Conservation (phyloP, 1,284 basidiomycete genomes). For the Cryptococcus sp. region DNA sequence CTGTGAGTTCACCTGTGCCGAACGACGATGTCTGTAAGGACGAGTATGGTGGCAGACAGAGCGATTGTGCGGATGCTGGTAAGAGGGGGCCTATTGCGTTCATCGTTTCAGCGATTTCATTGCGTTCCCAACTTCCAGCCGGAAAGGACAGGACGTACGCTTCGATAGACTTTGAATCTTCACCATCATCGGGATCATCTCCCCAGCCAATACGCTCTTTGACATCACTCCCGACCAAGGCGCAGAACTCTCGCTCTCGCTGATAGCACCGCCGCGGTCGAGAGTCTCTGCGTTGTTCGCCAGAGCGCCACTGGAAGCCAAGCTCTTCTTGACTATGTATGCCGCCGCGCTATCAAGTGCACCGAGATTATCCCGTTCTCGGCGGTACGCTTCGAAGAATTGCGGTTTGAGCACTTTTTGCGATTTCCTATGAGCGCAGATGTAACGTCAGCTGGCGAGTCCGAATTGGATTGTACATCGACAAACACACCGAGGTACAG, state of each 20-base stretch:
- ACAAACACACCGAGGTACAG: slow-evolving; percentile 64
- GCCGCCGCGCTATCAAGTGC: slow-evolving; percentile 43
- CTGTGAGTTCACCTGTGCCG: slow-evolving; percentile 27
- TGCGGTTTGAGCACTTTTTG: slow-evolving; percentile 65
- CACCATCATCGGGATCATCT: slow-evolving; percentile 50
- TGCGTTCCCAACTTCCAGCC: neutral
- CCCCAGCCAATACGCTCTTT: slow-evolving; percentile 36
- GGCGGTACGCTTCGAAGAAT: slow-evolving; percentile 54
- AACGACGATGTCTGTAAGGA: neutral
- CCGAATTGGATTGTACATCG: neutral
- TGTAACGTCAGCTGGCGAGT: neutral
- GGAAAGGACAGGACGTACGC: slow-evolving; percentile 7
- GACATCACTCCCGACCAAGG: slow-evolving; percentile 40
- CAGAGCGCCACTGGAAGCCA: slow-evolving; percentile 17
- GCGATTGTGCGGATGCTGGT: slow-evolving; percentile 32
- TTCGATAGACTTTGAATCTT: slow-evolving; percentile 39
- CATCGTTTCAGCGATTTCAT: neutral
- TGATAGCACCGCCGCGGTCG: slow-evolving; percentile 6
- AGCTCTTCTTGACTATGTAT: slow-evolving; percentile 39
- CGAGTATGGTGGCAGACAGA: slow-evolving; percentile 30
- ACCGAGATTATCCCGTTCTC: slow-evolving; percentile 42
- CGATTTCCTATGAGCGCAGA: slow-evolving; percentile 21
- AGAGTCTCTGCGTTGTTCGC: slow-evolving; percentile 5
- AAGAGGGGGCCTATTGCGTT: slow-evolving; percentile 32
- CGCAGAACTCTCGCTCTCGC: slow-evolving; percentile 1